phyloP scores from a whole-genome alignment of 2,329 filamentous ascomycete genomes.

The Beauveria asiatica region DNA sequence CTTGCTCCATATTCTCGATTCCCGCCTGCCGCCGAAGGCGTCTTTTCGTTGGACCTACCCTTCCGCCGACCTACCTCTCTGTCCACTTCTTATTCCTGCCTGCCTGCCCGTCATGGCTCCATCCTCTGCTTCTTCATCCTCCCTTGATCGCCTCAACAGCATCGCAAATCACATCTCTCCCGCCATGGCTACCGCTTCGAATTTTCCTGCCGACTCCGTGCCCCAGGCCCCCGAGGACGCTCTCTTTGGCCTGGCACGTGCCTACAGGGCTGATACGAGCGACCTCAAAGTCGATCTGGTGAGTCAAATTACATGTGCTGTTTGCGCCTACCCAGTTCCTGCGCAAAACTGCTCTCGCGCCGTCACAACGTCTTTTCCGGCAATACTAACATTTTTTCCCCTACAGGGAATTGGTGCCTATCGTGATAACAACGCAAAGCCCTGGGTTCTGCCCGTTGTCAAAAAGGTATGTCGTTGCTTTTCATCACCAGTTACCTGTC shows the following conservation, averaged over 20 bases:
- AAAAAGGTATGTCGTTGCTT: slow-evolving; percentile 61
- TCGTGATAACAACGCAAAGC: slow-evolving; percentile 89
- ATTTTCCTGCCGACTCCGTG: slow-evolving; percentile 68
- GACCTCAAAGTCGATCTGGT: slow-evolving; percentile 87
- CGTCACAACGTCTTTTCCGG: not conserved
- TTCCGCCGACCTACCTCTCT: not conserved
- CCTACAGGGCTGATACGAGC: slow-evolving; percentile 70
- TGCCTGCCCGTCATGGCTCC: slow-evolving; percentile 13
- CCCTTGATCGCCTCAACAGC: slow-evolving; percentile 47
- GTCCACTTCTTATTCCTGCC: not conserved
- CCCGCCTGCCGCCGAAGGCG: not conserved
- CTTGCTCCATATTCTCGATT: not conserved
- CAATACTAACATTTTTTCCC: not conserved
- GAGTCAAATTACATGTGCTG: slow-evolving; percentile 24
- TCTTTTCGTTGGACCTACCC: not conserved
- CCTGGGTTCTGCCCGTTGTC: slow-evolving; percentile 93
- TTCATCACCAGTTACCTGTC: not conserved
- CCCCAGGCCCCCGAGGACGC: slow-evolving; percentile 91
- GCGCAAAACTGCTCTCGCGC: not conserved
- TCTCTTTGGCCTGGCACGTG: slow-evolving; percentile 85
- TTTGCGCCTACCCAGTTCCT: not conserved
- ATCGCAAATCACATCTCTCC: slow-evolving; percentile 65
- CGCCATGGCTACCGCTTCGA: slow-evolving; percentile 41
- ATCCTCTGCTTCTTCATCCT: slow-evolving; percentile 33
- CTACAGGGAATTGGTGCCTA: slow-evolving; percentile 75